Evolutionary conservation across 2,329 filamentous ascomycete genomes (phyloP), one percentile per base, ranked within the genome.

Genomic region (Calonectria pseudoreteaudii): DNA sequence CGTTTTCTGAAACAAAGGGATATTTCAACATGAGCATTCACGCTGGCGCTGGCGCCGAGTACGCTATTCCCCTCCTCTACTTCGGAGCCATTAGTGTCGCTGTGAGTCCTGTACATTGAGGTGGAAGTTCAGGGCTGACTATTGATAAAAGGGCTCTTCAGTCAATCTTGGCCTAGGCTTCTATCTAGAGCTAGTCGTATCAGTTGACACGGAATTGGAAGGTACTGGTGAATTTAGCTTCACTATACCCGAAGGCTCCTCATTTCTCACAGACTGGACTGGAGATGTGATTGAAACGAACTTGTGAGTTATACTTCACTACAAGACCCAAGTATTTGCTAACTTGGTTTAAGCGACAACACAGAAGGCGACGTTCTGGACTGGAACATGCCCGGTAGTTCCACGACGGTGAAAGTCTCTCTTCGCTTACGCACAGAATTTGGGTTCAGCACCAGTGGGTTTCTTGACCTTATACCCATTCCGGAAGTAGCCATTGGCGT

Each of bases 171-270:
- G 70, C 6, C 34, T 72, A 3, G 65, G 56, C 2, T 62, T 72
- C 26, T 68, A 68, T 18, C 20, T 72, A n/a, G 70, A 72, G n/a
- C 11, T 72, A 4, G 70, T 68, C 0, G 7, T 72, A 14, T 49
- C 65, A 13, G 44, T 65, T 30, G 28, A 28, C n/a, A 36, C n/a
- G 6, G 28, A 52, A 4, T 7, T 72, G 1, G 28, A 52, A 6
- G 70, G 47, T 4, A 52, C 47, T 3, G 70, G 70, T 2, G 70
- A 65, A 14, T 72, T 72, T 23, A 41, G 64, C n/a, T 72, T 72
- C 49, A 68, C 65, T 5, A 68, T 72, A 41, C 70, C 70, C 4
- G 65, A 72, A 41, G 65, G 56, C 9, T 68, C 70, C 30, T 72
- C 36, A 10, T 30, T 72, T 53, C 36, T 41, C 16, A 53, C 36